A percentile compares a stretch with the other conserved stretches of the same genome.
Conservation (phyloP, 768 basidiomycete genomes). For the Psilocybe azurescens region DNA sequence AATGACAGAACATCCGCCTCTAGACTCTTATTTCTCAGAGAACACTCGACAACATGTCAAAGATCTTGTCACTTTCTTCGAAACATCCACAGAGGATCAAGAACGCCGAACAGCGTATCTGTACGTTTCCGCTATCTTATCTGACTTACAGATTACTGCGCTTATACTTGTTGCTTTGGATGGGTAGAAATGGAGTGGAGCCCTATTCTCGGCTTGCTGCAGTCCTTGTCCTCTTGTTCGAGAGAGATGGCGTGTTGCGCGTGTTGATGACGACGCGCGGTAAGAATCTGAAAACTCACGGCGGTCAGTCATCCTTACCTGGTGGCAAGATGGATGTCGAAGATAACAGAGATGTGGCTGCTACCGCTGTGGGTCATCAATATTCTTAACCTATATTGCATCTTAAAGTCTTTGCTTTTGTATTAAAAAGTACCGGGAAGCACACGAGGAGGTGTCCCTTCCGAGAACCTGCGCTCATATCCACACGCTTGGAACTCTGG, state of each 20-base stretch:
- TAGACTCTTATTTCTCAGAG: slow-evolving; percentile 5
- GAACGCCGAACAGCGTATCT: slow-evolving; percentile 44
- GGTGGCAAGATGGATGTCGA: slow-evolving; percentile 78
- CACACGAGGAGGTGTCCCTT: slow-evolving; percentile 79
- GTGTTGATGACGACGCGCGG: slow-evolving; percentile 85
- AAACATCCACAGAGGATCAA: slow-evolving; percentile 20
- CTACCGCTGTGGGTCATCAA: slow-evolving; percentile 67
- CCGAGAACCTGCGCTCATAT: slow-evolving; percentile 58
- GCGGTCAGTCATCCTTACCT: slow-evolving; percentile 81
- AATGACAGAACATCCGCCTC: background rate
- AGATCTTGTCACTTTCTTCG: slow-evolving; percentile 38
- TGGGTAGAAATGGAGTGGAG: slow-evolving; percentile 5
- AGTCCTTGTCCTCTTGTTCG: slow-evolving; percentile 77
- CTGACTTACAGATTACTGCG: background rate
- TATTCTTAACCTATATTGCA: background rate
- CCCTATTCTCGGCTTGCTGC: slow-evolving; percentile 58
- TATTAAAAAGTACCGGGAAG: slow-evolving; percentile 54
- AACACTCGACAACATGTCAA: slow-evolving; percentile 32
- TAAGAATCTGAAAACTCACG: slow-evolving; percentile 68
- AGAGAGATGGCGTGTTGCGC: slow-evolving; percentile 62
- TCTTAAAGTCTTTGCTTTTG: background rate
- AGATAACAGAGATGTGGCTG: slow-evolving; percentile 56
- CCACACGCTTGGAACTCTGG: slow-evolving; percentile 63
- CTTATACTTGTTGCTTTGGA: background rate
- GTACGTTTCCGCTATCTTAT: slow-evolving; percentile 43